Evolutionary conservation across 2,329 filamentous ascomycete genomes (phyloP), one percentile per base, ranked within the genome.

Genomic region (Fusarium lyarnte): DNA sequence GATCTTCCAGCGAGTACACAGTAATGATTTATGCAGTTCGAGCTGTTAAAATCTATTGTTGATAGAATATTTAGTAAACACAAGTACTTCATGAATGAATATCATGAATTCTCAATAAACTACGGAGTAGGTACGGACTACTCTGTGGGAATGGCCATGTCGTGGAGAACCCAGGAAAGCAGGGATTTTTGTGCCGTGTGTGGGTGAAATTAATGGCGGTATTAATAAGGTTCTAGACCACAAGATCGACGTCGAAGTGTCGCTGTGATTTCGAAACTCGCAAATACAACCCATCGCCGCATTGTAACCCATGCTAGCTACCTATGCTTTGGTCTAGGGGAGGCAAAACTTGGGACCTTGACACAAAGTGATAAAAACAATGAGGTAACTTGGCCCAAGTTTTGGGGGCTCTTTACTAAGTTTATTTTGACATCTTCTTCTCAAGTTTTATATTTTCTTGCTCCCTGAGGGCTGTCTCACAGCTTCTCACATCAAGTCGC

Each of bases 161-260:
- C 13, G 36, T 33, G 29, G 35, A 29, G 39, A 43, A 35, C 2
- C 17, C 39, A 31, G 36, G 19, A 21, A 16, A 29, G 25, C 39
- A 51, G 29, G 14, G 25, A 54, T 19, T n/a, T 35, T 31, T 38
- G 31, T 46, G 39, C 38, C 47, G 19, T 54, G 21, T 35, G 21
- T 35, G 42, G 8, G 47, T 8, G 43, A 43, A 19, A 51, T 63
- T 46, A 52, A 46, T 41, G 23, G 41, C 35, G 21, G 29, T 60
- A 41, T 45, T 49, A 41, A 47, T 17, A 52, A 53, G 25, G 59
- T 67, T 61, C 68, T 66, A 72, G 72, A 74, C 70, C 63, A 33
- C 53, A 33, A 55, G 74, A 76, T 76, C 70, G 62, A 55, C 72
- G 64, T 21, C 19, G 23, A 49, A 54, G 42, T 41, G 38, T 41